Evolutionary conservation across 495 filamentous ascomycete genomes (phyloP), one percentile per base, ranked within the genome.

Genomic region (Peziza echinospora): DNA sequence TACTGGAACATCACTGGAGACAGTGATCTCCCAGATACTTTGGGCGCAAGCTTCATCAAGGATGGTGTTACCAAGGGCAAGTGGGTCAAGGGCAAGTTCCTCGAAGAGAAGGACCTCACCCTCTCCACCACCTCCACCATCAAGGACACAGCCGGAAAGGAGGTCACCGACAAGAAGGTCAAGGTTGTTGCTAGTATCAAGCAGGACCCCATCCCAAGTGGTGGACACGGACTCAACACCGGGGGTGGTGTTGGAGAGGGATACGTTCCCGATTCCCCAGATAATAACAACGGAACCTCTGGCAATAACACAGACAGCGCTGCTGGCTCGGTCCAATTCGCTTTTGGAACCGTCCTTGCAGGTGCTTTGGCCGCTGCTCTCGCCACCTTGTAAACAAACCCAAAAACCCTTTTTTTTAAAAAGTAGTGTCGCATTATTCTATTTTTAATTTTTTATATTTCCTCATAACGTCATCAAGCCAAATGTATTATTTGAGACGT

Each of bases 41-140:
- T 56, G 26, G 57, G 57, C 4, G 30, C 48, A 16, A 13, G 56
- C 19, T 58, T 50, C 21, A 60, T 60, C 25, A 47, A 60, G 22
- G 42, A 44, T 6, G 57, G 57, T 21, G 41, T 43, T 43, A 21
- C n/a, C 41, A 13, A 11, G 13, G 1, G 13, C 34, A 48, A 49
- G 24, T 60, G 55, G 45, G 49, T 47, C 22, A 56, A 52, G 44
- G 57, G 57, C 40, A 60, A 59, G 30, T 59, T 60, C 41, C 24
- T 59, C 40, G 21, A 22, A 4, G 21, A 40, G 9, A 45, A 45
- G 43, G 17, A 13, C 3, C 11, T 49, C 21, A 24, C 24, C 1
- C 26, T 46, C 48, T n/a, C 55, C 16, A 48, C 47, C 44, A 40
- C 37, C 11, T 49, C 44, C 42, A 41, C 43, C 4, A 51, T 60